Conservation (phyloP, 768 basidiomycete genomes). For the Lactifluus piperatus region DNA sequence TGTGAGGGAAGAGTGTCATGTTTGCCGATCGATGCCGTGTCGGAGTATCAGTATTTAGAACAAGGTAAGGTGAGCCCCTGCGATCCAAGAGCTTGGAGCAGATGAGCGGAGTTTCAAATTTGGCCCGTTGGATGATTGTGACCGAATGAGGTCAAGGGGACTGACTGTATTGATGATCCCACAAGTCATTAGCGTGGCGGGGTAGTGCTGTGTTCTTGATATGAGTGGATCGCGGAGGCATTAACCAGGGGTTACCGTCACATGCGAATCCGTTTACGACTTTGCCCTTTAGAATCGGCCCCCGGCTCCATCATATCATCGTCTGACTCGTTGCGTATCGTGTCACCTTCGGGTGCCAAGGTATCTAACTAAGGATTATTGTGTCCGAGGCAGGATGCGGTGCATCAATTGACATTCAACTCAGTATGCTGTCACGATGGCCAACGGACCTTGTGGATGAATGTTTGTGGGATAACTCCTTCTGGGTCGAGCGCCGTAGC, state of each 20-base stretch:
- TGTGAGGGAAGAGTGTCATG: too few relatives aligned
- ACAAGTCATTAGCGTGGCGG: background rate
- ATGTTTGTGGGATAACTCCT: slow-evolving; percentile 43
- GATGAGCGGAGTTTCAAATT: too few relatives aligned
- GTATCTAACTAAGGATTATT: slow-evolving; percentile 15
- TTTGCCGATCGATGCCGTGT: too few relatives aligned
- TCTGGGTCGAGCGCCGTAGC: slow-evolving; percentile 50
- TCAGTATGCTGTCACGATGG: background rate
- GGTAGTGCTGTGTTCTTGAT: background rate
- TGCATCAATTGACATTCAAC: background rate
- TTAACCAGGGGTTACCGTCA: background rate
- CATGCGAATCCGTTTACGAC: slow-evolving; percentile 32
- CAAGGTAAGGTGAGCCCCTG: too few relatives aligned
- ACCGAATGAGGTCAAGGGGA: too few relatives aligned
- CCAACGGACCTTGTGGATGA: slow-evolving; percentile 43
- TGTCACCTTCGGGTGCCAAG: slow-evolving; percentile 15
- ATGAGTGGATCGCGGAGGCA: background rate
- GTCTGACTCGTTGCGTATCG: slow-evolving; percentile 27
- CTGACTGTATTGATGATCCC: too few relatives aligned
- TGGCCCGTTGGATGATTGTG: too few relatives aligned
- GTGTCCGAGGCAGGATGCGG: background rate
- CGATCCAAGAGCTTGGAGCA: too few relatives aligned
- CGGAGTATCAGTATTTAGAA: too few relatives aligned
- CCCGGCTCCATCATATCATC: slow-evolving; percentile 32
- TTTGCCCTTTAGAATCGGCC: slow-evolving; percentile 23